Evolutionary conservation across 345 rosid species (phyloP).

Genomic region (Raphanus raphanistrum): DNA sequence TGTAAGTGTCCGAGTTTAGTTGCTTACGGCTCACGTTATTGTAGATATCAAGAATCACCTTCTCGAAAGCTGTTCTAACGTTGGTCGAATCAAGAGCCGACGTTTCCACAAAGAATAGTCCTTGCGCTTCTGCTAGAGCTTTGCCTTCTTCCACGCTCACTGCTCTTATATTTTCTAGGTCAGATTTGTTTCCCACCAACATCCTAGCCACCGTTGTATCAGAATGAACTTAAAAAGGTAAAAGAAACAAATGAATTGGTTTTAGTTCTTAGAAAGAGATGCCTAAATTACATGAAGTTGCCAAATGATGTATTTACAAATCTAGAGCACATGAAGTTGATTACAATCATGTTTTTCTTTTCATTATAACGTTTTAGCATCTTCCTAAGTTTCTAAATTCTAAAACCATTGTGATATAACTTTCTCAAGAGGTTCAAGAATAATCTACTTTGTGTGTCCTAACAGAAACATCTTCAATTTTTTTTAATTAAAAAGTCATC

Average conservation of each 20-base stretch:
- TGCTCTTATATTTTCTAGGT: conserved; percentile 67
- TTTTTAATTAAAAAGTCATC: not conserved
- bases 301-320: not conserved
- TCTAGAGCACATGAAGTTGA: not conserved
- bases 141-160: conserved; percentile 80
- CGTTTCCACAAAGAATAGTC: conserved; percentile 87
- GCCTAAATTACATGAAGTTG: not conserved
- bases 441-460: not conserved
- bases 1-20: conserved; percentile 68
- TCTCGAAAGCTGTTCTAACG: conserved; percentile 70
- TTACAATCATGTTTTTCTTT: not conserved
- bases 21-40: conserved; percentile 73
- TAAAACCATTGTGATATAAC: not conserved
- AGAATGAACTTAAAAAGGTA: conserved; percentile 41
- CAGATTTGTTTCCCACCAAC: conserved; percentile 90
- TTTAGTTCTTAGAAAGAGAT: not conserved
- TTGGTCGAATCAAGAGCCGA: conserved; percentile 86
- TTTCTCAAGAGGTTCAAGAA: not conserved
- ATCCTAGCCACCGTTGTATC: conserved; percentile 72
- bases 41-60: conserved; percentile 73
- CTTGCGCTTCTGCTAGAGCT: conserved; percentile 66
- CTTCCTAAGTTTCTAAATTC: not conserved
- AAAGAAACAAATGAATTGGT: not conserved
- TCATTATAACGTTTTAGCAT: not conserved
- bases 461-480: not conserved